These are phyloP conservation scores for Talaromyces adpressus DNA, from an alignment of 495 filamentous ascomycete species.

Conservation along the genomic window DNA sequence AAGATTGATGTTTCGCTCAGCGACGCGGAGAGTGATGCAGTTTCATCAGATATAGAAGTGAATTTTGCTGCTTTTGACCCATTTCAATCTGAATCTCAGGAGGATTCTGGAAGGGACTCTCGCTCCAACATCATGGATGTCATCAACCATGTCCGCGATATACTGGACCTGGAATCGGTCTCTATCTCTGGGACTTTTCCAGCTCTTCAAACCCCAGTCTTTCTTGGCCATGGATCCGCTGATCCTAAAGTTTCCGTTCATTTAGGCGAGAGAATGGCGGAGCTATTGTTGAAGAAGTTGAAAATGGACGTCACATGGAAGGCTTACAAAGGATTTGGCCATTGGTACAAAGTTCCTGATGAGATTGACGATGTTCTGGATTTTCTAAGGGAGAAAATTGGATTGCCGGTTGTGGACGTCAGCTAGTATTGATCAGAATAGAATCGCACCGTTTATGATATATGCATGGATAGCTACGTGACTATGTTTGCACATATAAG, in stretches of 20 bases:
- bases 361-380: slow-evolving; percentile 45
- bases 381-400: slow-evolving; percentile 23
- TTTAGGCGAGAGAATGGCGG: slow-evolving; percentile 33
- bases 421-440: neutral
- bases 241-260: slow-evolving; percentile 43
- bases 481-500: neutral
- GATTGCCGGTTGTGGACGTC: neutral
- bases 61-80: neutral
- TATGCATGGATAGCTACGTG: no score
- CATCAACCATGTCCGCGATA: slow-evolving; percentile 13
- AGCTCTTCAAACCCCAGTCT: slow-evolving; percentile 28
- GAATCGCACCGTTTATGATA: no score
- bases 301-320: slow-evolving; percentile 41
- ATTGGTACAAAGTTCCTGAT: slow-evolving; percentile 47
- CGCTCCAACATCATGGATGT: neutral
- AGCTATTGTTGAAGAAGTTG: slow-evolving; percentile 26
- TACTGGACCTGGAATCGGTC: slow-evolving; percentile 9
- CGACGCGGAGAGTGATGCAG: slow-evolving; percentile 34
- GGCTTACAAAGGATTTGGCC: slow-evolving; percentile 45
- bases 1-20: neutral
- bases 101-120: neutral
- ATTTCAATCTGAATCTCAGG: neutral
- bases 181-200: slow-evolving; percentile 10
- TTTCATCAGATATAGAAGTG: neutral
- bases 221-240: slow-evolving; percentile 46